Percentiles rank a stretch among this genome's conserved stretches.
phyloP scores from a whole-genome alignment of 73 alveolate species.

The Paramecium primaurelia region DNA sequence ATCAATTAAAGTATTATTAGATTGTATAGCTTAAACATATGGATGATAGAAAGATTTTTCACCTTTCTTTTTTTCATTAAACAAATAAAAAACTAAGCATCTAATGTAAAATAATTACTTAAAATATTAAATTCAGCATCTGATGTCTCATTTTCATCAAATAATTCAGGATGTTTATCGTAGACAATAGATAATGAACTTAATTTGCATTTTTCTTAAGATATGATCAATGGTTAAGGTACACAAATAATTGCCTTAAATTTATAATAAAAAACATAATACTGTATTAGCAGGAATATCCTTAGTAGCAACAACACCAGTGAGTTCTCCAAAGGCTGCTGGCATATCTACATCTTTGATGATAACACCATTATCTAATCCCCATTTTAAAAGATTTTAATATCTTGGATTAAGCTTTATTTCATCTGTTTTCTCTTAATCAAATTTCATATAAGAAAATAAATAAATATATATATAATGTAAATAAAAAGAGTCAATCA shows the following conservation, averaged over 20 bases:
- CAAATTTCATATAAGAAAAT: background rate
- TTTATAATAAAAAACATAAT: background rate
- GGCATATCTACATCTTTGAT: background rate
- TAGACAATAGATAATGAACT: background rate
- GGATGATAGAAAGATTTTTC: conserved; percentile 29
- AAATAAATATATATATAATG: background rate
- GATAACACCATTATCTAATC: conserved; percentile 27
- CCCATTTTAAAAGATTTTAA: background rate
- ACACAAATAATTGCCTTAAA: conserved; percentile 34
- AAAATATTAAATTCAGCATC: conserved; percentile 51
- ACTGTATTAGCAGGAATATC: conserved; percentile 39
- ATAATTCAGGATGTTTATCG: background rate
- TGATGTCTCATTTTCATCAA: conserved; percentile 5
- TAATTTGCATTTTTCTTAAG: background rate
- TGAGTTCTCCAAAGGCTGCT: conserved; percentile 30
- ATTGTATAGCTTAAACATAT: conserved; percentile 2
- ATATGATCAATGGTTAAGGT: conserved; percentile 7
- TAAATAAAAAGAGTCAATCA: background rate
- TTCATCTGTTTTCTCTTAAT: background rate
- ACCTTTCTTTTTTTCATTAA: conserved; percentile 1
- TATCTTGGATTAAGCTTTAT: background rate
- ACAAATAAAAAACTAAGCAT: background rate
- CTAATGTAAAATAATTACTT: background rate
- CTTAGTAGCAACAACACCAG: conserved; percentile 37
- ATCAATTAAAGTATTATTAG: background rate